phyloP scores from a whole-genome alignment of 371 early-diverging fungal species.

The Mucor saturninus region DNA sequence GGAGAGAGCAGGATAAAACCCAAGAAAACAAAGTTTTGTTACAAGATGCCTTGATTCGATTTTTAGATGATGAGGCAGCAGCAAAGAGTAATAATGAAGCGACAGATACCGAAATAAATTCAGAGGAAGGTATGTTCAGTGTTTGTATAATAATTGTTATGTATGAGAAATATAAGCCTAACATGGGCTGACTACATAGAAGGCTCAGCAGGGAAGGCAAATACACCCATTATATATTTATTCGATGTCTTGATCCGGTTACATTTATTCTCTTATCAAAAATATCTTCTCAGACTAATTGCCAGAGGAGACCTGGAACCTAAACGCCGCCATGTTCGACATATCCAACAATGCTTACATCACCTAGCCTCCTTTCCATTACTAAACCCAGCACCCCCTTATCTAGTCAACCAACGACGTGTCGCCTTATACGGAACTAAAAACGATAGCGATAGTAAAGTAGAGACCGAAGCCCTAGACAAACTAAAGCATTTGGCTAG shows the following conservation, averaged over 20 bases:
- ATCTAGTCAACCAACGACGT: slow-evolving; percentile 64
- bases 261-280: slow-evolving; percentile 66
- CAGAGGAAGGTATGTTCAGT: neutral
- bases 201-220: neutral
- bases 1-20: slow-evolving; percentile 46
- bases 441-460: slow-evolving; percentile 25
- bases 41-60: slow-evolving; percentile 52
- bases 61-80: slow-evolving; percentile 39
- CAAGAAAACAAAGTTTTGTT: slow-evolving; percentile 30
- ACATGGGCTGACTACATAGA: too few relatives aligned
- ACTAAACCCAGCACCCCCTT: slow-evolving; percentile 38
- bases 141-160: too few relatives aligned
- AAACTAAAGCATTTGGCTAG: slow-evolving; percentile 39
- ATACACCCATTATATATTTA: slow-evolving; percentile 37
- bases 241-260: slow-evolving; percentile 65
- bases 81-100: neutral
- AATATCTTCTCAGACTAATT: slow-evolving; percentile 65
- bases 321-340: slow-evolving; percentile 40
- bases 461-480: slow-evolving; percentile 30
- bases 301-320: slow-evolving; percentile 68
- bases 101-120: neutral
- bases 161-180: too few relatives aligned
- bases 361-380: slow-evolving; percentile 64
- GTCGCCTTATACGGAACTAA: slow-evolving; percentile 48
- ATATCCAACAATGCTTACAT: slow-evolving; percentile 54